Evolutionary conservation across 305 asterid genomes (phyloP), one percentile per base, ranked within the genome.

Genomic region (Rubia tinctorum): DNA sequence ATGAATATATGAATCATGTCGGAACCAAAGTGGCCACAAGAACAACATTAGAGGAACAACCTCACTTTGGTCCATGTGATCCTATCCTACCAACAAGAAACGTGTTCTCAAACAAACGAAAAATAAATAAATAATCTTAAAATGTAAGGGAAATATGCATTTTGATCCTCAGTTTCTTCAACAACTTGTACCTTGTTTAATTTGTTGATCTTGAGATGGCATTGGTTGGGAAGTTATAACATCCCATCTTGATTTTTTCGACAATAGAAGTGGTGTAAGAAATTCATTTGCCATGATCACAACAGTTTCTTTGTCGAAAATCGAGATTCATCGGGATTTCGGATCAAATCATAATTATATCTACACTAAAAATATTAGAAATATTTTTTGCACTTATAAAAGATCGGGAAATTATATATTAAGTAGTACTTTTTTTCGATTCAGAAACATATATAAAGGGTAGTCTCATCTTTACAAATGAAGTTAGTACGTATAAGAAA

Each of bases 241-340:
- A 89, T 81, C 87, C 77, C 86, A 85, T 84, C 88, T 80, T 77
- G 72, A 80, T 8, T 4, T 4, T 20, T 18, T 2, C 20, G 61
- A 55, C 61, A 55, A 15, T 9, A 5, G 0, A 10, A 49, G 17
- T 49, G 56, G 12, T 5, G 89, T 89, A 79, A 82, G 79, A 78
- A 80, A 81, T 44, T 44, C 51, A 44, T 30, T 30, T 30, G 34
- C 34, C 34, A 30, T 30, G 34, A 30, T 30, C 34, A 30, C 1
- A 30, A 30, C 2, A 30, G 34, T 30, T 30, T 30, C 34, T 30
- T 30, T 30, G 34, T 30, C n/a, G n/a, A n/a, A n/a, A n/a, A n/a
- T n/a, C n/a, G n/a, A n/a, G n/a, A n/a, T n/a, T n/a, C n/a, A n/a
- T n/a, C n/a, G n/a, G n/a, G n/a, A n/a, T n/a, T n/a, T n/a, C n/a